Evolutionary conservation across 2,329 filamentous ascomycete species (phyloP).

Genomic region (Fusarium longipes): DNA sequence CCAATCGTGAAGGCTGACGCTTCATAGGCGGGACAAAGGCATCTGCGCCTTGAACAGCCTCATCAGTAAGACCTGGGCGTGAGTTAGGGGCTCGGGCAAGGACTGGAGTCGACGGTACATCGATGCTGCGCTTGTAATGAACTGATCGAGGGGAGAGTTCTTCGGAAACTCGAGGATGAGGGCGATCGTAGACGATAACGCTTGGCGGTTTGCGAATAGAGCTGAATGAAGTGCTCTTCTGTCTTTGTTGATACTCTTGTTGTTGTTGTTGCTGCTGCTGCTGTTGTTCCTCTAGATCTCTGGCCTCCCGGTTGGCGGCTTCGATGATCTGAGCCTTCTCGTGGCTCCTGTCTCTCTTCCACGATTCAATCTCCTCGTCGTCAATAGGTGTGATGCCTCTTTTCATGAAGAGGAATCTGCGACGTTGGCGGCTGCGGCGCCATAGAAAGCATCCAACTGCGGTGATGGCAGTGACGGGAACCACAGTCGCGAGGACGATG

Average conservation of each 20-base stretch:
- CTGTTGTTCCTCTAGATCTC: slow-evolving; percentile 21
- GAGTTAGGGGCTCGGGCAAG: slow-evolving; percentile 71
- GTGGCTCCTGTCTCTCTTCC: slow-evolving; percentile 59
- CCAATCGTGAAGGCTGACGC: slow-evolving; percentile 64
- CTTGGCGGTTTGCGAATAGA: slow-evolving; percentile 61
- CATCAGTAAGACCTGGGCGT: slow-evolving; percentile 71
- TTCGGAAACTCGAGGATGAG: slow-evolving; percentile 42
- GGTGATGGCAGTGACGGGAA: slow-evolving; percentile 55
- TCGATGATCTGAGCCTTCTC: slow-evolving; percentile 49
- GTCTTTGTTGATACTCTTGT: slow-evolving; percentile 42
- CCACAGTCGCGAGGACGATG: slow-evolving; percentile 64
- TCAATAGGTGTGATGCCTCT: slow-evolving; percentile 70
- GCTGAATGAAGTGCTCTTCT: slow-evolving; percentile 48
- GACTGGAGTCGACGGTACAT: slow-evolving; percentile 62
- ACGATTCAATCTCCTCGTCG: slow-evolving; percentile 74
- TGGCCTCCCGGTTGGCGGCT: slow-evolving; percentile 13
- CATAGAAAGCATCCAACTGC: slow-evolving; percentile 52
- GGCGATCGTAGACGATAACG: slow-evolving; percentile 65
- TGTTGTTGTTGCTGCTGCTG: neutral
- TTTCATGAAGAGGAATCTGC: slow-evolving; percentile 57
- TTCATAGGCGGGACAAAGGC: slow-evolving; percentile 67
- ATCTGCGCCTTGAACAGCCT: slow-evolving; percentile 68
- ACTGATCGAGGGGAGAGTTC: slow-evolving; percentile 48
- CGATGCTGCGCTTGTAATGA: slow-evolving; percentile 56
- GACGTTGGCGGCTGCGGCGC: slow-evolving; percentile 54